phyloP scores from a whole-genome alignment of 208 protist genomes.

The Zelonia costaricensis region DNA sequence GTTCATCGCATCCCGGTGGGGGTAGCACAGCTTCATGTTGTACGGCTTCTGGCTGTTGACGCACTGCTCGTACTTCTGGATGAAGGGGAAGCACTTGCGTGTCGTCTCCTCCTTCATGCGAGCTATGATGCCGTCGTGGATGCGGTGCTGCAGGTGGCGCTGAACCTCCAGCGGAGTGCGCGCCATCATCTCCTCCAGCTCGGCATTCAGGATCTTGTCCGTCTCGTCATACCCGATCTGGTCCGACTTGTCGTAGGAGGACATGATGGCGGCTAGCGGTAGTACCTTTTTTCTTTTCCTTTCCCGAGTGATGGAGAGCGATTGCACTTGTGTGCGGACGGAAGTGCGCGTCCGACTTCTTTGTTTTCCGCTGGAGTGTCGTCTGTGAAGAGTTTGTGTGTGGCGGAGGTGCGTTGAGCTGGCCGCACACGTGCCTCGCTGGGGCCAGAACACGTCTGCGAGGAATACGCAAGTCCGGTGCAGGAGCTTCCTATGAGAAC shows the following conservation, averaged over 20 bases:
- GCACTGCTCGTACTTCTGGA: conserved; percentile 78
- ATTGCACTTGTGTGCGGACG: not conserved
- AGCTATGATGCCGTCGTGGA: conserved; percentile 87
- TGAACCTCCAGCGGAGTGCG: conserved; percentile 65
- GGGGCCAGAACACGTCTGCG: too few species aligned
- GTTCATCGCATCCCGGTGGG: conserved; percentile 85
- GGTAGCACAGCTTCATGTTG: conserved; percentile 67
- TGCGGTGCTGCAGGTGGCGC: conserved; percentile 73
- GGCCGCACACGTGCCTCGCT: too few species aligned
- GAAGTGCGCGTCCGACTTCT: not conserved
- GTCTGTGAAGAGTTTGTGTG: too few species aligned
- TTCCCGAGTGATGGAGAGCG: not conserved
- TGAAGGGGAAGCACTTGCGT: conserved; percentile 73
- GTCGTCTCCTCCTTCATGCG: conserved; percentile 89
- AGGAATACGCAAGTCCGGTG: too few species aligned
- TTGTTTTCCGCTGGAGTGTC: too few species aligned
- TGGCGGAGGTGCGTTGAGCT: too few species aligned
- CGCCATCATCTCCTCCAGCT: conserved; percentile 74
- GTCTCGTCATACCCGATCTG: conserved; percentile 80
- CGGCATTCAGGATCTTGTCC: conserved; percentile 72
- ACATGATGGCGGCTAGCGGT: conserved; percentile 36
- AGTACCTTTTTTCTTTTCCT: not conserved
- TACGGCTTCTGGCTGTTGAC: conserved; percentile 67
- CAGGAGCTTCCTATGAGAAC: too few species aligned
- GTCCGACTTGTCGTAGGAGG: conserved; percentile 84